These are phyloP conservation scores for Colletotrichum melonis DNA, from an alignment of 2,329 filamentous ascomycete genomes.

Conservation along the genomic window DNA sequence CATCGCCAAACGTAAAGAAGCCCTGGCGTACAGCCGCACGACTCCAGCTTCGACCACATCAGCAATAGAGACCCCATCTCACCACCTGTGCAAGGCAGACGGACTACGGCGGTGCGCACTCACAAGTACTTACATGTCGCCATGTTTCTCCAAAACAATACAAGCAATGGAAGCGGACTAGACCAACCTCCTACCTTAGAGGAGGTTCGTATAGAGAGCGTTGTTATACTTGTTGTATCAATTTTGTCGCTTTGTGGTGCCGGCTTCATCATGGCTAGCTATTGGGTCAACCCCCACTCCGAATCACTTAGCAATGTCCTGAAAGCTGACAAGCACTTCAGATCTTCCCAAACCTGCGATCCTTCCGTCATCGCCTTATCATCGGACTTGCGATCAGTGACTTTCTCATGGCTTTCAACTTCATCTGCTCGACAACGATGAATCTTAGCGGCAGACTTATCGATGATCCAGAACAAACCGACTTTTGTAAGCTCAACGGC, in stretches of 20 bases:
- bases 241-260: constrained; percentile 48
- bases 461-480: constrained; percentile 40
- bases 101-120: neutral
- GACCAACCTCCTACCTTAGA: constrained; percentile 37
- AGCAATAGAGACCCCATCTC: neutral
- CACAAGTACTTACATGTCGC: neutral
- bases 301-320: neutral
- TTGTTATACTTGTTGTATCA: constrained; percentile 47
- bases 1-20: neutral
- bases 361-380: constrained; percentile 54
- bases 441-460: constrained; percentile 48
- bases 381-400: constrained; percentile 53
- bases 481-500: constrained; percentile 53
- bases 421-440: constrained; percentile 48
- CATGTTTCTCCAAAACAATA: neutral
- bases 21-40: too few species aligned
- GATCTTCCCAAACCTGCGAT: constrained; percentile 50
- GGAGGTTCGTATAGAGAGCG: constrained; percentile 41
- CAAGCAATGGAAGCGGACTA: constrained; percentile 35
- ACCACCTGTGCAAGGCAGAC: neutral
- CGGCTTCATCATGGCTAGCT: constrained; percentile 51
- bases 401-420: constrained; percentile 53
- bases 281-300: constrained; percentile 40
- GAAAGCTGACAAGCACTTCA: constrained; percentile 33
- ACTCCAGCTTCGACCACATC: neutral